Evolutionary conservation across 371 early-diverging fungal species (phyloP).

Genomic region (Mucor saturninus): DNA sequence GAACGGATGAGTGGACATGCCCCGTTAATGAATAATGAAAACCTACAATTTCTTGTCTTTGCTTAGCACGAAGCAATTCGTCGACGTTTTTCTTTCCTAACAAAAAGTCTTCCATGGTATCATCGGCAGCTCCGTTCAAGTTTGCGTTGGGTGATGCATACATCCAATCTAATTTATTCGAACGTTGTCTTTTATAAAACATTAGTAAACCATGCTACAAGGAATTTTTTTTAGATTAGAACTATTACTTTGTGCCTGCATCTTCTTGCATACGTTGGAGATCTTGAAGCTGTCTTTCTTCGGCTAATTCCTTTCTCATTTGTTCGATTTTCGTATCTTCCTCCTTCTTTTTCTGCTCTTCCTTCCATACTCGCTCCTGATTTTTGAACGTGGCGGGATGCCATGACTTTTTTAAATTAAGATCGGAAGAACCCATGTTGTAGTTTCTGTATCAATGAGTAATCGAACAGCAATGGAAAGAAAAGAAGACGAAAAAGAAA

Average conservation of each 20-base stretch:
- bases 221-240: not conserved
- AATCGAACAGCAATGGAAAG: not conserved
- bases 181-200: conserved; percentile 56
- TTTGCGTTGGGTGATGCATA: conserved; percentile 78
- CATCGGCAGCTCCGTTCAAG: conserved; percentile 52
- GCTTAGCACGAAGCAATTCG: conserved; percentile 61
- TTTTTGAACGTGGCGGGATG: conserved; percentile 92
- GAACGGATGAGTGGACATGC: not conserved
- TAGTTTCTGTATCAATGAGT: conserved; percentile 31
- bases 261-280: conserved; percentile 82
- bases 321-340: conserved; percentile 88
- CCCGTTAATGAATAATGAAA: not conserved
- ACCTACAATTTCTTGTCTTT: conserved; percentile 49
- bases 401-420: conserved; percentile 94
- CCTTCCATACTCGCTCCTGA: conserved; percentile 92
- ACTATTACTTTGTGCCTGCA: conserved; percentile 64
- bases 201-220: not conserved
- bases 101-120: conserved; percentile 88
- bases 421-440: conserved; percentile 73
- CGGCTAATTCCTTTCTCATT: conserved; percentile 89
- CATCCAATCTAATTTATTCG: conserved; percentile 95
- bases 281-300: conserved; percentile 89
- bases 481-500: not conserved
- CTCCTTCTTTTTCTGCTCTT: conserved; percentile 82
- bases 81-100: conserved; percentile 89